Conservation (phyloP, 2,329 filamentous ascomycete genomes). For the Pseudocercospora pini-densiflorae region DNA sequence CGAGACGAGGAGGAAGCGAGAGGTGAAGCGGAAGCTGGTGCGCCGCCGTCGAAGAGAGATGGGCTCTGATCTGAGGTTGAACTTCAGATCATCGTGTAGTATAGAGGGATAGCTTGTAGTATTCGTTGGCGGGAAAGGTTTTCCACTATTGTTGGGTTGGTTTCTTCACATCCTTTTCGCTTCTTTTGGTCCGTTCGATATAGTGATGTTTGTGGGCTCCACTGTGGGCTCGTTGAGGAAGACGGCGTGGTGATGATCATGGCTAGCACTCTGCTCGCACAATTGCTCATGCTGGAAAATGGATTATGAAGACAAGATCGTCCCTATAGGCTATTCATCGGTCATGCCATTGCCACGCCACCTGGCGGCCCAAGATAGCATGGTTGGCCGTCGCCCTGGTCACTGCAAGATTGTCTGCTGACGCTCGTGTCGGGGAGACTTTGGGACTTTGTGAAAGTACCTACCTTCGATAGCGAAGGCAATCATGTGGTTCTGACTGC, state of each 20-base stretch:
- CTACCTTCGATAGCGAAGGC: neutral
- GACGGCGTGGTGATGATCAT: neutral
- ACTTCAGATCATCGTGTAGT: neutral
- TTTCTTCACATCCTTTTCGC: too few species aligned
- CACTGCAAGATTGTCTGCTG: neutral
- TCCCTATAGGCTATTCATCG: neutral
- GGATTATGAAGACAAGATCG: neutral
- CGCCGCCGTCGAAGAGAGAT: constrained; percentile 12
- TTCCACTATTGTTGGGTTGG: neutral
- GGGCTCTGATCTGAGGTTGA: neutral
- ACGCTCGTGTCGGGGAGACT: neutral
- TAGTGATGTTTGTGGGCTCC: neutral
- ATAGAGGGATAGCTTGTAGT: too few species aligned
- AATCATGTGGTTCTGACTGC: neutral
- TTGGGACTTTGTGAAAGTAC: neutral
- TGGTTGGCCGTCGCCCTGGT: neutral
- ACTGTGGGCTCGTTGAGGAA: neutral
- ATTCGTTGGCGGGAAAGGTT: neutral
- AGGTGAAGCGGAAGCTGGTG: constrained; percentile 24
- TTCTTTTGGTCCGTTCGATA: too few species aligned
- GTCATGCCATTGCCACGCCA: neutral
- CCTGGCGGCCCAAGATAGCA: neutral
- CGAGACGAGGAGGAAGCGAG: constrained; percentile 24
- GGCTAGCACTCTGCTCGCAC: neutral
- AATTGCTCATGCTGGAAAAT: neutral